Evolutionary conservation across 768 basidiomycete species (phyloP).

Genomic region (Lactarius akahatsu): DNA sequence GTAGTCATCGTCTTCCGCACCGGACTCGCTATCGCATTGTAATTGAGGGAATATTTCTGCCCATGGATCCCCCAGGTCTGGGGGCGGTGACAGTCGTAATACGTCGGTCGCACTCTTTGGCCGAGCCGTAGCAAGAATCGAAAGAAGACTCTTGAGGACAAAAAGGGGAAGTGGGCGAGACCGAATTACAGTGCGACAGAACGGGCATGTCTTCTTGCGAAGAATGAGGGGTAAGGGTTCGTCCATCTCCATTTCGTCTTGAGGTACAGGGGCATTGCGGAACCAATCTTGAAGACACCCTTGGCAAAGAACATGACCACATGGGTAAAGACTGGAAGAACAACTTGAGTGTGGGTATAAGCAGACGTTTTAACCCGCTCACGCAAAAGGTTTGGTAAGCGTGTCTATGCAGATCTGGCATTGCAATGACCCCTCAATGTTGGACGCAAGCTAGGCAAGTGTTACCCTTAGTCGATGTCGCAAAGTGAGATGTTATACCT

Average conservation of each 20-base stretch:
- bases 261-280: constrained; percentile 55
- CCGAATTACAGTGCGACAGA: constrained; percentile 58
- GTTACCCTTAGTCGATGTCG: neutral
- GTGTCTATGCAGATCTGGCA: constrained; percentile 81
- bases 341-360: constrained; percentile 19
- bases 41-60: constrained; percentile 59
- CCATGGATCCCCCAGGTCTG: constrained; percentile 62
- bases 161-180: constrained; percentile 68
- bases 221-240: constrained; percentile 48
- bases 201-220: constrained; percentile 70
- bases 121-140: constrained; percentile 49
- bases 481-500: constrained; percentile 41
- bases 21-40: constrained; percentile 35
- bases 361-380: constrained; percentile 34
- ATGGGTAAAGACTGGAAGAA: constrained; percentile 58
- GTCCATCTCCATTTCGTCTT: constrained; percentile 47
- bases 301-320: constrained; percentile 77
- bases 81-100: constrained; percentile 34
- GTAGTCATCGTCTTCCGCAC: constrained; percentile 36
- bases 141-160: constrained; percentile 59
- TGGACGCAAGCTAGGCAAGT: constrained; percentile 46
- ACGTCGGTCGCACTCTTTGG: constrained; percentile 28
- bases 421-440: constrained; percentile 58
- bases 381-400: constrained; percentile 65
- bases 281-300: constrained; percentile 77